Evolutionary conservation across 345 rosid genomes (phyloP).

Genomic region (Lenwebbia sp.): DNA sequence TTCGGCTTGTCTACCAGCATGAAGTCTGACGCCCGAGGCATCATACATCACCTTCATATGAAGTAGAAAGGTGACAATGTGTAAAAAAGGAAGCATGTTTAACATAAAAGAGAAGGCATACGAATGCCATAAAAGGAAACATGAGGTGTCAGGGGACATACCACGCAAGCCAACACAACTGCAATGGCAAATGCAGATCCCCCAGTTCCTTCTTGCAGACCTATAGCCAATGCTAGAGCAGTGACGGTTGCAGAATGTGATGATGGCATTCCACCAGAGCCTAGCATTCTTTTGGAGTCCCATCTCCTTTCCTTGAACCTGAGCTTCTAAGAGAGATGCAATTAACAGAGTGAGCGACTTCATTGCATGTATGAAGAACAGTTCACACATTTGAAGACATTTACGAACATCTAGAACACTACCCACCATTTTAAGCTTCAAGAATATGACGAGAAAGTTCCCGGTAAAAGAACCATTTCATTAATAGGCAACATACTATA

Average conservation of each 20-base stretch:
- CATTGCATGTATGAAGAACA: not conserved
- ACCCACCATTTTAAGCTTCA: not conserved
- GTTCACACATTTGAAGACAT: not conserved
- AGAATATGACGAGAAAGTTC: not conserved
- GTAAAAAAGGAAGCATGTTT: not conserved
- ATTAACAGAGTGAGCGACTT: not conserved
- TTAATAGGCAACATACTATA: not conserved
- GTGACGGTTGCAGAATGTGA: constrained; percentile 94
- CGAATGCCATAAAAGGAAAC: not conserved
- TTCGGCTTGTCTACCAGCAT: constrained; percentile 99
- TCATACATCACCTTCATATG: constrained; percentile 85
- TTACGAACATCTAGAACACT: not conserved
- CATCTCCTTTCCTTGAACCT: constrained; percentile 95
- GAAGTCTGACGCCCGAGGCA: constrained; percentile 92
- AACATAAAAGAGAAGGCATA: not conserved
- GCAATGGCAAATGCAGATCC: constrained; percentile 80
- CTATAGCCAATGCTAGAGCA: constrained; percentile 79
- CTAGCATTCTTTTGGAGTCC: constrained; percentile 83
- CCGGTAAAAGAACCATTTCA: not conserved
- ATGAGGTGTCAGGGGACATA: constrained; percentile 16
- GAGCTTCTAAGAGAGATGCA: constrained; percentile 42
- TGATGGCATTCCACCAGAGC: constrained; percentile 97
- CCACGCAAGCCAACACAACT: constrained; percentile 76
- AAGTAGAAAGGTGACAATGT: not conserved
- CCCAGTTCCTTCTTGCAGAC: constrained; percentile 69